Evolutionary conservation across 2,329 filamentous ascomycete genomes (phyloP).

Genomic region (Dactylellina drechsleri): DNA sequence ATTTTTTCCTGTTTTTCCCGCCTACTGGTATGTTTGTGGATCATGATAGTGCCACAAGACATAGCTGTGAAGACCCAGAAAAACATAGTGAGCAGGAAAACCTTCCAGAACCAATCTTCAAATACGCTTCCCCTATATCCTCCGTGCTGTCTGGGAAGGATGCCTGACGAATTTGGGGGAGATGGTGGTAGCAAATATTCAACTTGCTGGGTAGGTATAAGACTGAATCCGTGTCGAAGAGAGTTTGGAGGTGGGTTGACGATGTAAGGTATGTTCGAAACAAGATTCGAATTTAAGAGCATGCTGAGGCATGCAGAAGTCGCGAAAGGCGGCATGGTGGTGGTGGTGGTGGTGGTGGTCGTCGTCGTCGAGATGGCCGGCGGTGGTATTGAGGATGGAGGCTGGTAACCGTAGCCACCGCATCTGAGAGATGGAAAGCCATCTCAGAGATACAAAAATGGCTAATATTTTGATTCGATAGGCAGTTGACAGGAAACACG

Average conservation of each 20-base stretch:
- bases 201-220: too few species aligned
- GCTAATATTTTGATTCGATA: too few species aligned
- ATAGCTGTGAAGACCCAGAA: slow-evolving; percentile 9
- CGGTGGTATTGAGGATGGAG: too few species aligned
- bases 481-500: too few species aligned
- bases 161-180: too few species aligned
- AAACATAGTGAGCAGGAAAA: slow-evolving; percentile 7
- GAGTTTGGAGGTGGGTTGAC: background rate
- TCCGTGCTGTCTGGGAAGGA: background rate
- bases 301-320: background rate
- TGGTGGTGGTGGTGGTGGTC: too few species aligned
- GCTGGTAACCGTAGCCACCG: too few species aligned
- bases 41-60: slow-evolving; percentile 7
- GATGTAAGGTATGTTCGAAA: background rate
- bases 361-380: too few species aligned
- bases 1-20: slow-evolving; percentile 14
- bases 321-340: slow-evolving; percentile 8
- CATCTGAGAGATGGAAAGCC: too few species aligned
- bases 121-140: background rate
- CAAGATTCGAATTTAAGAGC: background rate
- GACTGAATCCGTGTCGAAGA: background rate
- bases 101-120: slow-evolving; percentile 29
- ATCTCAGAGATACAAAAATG: too few species aligned
- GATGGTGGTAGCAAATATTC: too few species aligned
- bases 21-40: background rate